A percentile compares a stretch with the other conserved stretches of the same genome.
Evolutionary conservation across 2,329 filamentous ascomycete species (phyloP).

Genomic region (Hymenoscyphus occultus): DNA sequence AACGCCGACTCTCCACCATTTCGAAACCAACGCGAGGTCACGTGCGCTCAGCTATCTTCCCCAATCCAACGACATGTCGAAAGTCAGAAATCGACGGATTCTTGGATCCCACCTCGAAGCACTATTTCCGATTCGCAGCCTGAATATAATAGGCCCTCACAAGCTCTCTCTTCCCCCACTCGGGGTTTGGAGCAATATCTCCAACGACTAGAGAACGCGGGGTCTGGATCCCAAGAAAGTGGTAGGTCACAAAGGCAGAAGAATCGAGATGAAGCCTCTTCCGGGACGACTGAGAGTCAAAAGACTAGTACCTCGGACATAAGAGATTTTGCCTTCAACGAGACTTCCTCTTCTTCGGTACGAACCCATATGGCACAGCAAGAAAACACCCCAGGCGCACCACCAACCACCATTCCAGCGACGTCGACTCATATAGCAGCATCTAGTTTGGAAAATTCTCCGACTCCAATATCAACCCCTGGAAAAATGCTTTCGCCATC

Average conservation of each 20-base stretch:
- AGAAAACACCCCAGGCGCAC: background rate
- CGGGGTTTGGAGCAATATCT: slow-evolving; percentile 50
- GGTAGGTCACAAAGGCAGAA: background rate
- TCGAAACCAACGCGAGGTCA: slow-evolving; percentile 15
- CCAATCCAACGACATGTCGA: slow-evolving; percentile 7
- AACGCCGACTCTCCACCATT: slow-evolving; percentile 33
- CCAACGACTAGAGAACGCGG: slow-evolving; percentile 36
- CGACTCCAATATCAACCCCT: background rate
- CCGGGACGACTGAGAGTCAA: background rate
- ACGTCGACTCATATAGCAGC: background rate
- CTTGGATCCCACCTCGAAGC: slow-evolving; percentile 47
- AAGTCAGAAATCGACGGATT: slow-evolving; percentile 20
- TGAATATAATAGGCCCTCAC: slow-evolving; percentile 35
- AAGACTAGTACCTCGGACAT: background rate
- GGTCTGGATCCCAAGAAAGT: slow-evolving; percentile 23
- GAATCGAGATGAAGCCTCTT: background rate
- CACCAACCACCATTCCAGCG: background rate
- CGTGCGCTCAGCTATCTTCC: slow-evolving; percentile 5
- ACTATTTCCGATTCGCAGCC: slow-evolving; percentile 55
- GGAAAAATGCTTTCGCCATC: background rate
- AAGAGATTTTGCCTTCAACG: background rate
- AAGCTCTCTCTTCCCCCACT: slow-evolving; percentile 46
- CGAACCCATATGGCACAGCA: background rate
- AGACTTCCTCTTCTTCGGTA: background rate
- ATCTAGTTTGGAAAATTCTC: background rate